phyloP scores from a whole-genome alignment of 2,329 filamentous ascomycete genomes.

The Diaporthe batatas region DNA sequence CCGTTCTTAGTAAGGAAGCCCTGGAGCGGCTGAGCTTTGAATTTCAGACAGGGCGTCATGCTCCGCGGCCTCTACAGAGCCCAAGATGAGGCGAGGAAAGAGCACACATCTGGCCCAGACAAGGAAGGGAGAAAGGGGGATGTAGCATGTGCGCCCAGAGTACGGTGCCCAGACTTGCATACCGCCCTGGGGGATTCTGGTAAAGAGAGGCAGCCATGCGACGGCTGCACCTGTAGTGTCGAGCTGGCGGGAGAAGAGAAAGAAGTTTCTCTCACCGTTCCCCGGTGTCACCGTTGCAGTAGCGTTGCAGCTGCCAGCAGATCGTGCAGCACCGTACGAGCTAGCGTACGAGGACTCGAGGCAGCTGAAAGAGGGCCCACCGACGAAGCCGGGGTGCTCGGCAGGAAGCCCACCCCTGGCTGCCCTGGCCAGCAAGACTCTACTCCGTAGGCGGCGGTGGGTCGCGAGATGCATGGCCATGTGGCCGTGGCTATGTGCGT shows the following conservation, averaged over 20 bases:
- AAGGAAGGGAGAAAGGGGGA: not conserved
- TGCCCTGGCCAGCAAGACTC: conserved; percentile 17
- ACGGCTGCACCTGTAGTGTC: not conserved
- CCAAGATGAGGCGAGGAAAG: not conserved
- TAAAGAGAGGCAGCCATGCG: conserved; percentile 20
- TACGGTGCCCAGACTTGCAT: conserved; percentile 8
- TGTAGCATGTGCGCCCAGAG: not conserved
- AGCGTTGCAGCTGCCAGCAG: conserved; percentile 32
- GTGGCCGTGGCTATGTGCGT: conserved; percentile 18
- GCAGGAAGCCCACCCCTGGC: conserved; percentile 7
- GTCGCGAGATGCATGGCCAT: conserved; percentile 29
- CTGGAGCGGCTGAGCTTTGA: no score
- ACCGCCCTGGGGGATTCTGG: not conserved
- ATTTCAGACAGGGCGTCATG: no score
- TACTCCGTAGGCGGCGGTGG: not conserved
- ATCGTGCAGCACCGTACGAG: conserved; percentile 34
- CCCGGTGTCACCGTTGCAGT: conserved; percentile 33
- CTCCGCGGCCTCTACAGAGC: not conserved
- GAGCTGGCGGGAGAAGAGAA: not conserved
- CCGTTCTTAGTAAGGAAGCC: not conserved
- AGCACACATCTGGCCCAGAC: not conserved
- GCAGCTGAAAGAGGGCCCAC: conserved; percentile 30
- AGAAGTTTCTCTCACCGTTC: conserved; percentile 30
- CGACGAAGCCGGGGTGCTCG: conserved; percentile 20
- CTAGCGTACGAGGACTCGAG: conserved; percentile 17